phyloP scores from a whole-genome alignment of 2,329 filamentous ascomycete genomes.

The Colletotrichum coccodes region DNA sequence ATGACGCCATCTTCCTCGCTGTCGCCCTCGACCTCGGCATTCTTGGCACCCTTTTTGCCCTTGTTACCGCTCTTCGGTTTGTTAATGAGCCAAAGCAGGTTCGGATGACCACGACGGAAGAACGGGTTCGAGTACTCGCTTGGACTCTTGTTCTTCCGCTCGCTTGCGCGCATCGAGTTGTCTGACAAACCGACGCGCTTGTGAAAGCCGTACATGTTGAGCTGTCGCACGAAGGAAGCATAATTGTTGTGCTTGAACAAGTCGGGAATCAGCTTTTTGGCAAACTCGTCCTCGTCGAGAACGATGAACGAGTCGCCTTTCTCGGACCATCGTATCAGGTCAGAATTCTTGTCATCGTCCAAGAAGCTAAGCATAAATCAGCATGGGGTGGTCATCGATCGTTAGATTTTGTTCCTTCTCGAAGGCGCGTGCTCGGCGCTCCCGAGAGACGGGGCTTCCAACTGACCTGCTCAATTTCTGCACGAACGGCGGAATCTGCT shows the following conservation, averaged over 20 bases:
- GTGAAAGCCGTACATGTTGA: slow-evolving; percentile 99
- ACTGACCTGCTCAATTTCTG: slow-evolving; percentile 95
- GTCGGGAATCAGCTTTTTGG: slow-evolving; percentile 94
- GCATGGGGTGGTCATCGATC: neutral
- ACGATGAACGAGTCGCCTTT: slow-evolving; percentile 97
- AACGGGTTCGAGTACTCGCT: slow-evolving; percentile 98
- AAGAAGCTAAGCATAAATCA: slow-evolving; percentile 75
- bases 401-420: neutral
- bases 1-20: slow-evolving; percentile 64
- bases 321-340: slow-evolving; percentile 96
- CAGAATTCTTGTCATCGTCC: slow-evolving; percentile 91
- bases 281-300: slow-evolving; percentile 97
- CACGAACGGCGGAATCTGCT: slow-evolving; percentile 97
- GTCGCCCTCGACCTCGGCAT: slow-evolving; percentile 77
- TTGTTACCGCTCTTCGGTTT: slow-evolving; percentile 82
- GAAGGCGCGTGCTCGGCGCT: neutral
- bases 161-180: slow-evolving; percentile 97
- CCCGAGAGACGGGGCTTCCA: neutral
- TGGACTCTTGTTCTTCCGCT: slow-evolving; percentile 96
- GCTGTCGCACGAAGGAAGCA: slow-evolving; percentile 92
- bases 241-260: slow-evolving; percentile 99
- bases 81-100: slow-evolving; percentile 94
- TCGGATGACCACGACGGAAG: slow-evolving; percentile 92
- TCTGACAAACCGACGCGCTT: slow-evolving; percentile 94
- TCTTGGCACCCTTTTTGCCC: slow-evolving; percentile 71